Evolutionary conservation across 345 rosid species (phyloP), one percentile per base, ranked within the genome.

Genomic region (Abelmoschus esculentus): DNA sequence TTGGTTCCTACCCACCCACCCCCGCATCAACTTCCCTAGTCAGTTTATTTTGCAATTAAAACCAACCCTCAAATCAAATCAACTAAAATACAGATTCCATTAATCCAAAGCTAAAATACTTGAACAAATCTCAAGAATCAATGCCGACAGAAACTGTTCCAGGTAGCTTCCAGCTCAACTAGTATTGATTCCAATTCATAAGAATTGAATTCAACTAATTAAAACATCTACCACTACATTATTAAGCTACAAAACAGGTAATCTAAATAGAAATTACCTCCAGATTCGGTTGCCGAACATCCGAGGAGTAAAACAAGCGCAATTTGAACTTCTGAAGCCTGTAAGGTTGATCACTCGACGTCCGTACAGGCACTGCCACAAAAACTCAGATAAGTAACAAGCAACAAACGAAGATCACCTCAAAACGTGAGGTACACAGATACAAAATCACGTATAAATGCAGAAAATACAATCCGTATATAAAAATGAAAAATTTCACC

Each of bases 311-410:
- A 76, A 87, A 88, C 78, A 95, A 76, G 71, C 98, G 85, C 77
- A 95, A 71, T 74, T 83, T 95, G 81, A 95, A 95, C 85, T 85
- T 89, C 80, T 86, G 89, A 4, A 95, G 76, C 84, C 99, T 75
- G 80, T 92, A 95, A 3, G 97, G 97, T 73, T 90, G 99, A 81
- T 95, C 99, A 80, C 98, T 86, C 19, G 92, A 84, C 1, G 97
- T 92, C 80, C 99, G 82, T 66, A 95, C 98, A 19, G 99, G 99
- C 74, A 95, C 98, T 95, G 84, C 84, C 44, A 85, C 70, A 46
- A 9, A 5, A 47, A 66, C 40, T 65, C 67, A 22, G 7, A 65
- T 46, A 65, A 46, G 69, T 14, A 13, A 54, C 22, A 47, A 3
- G 55, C 55, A 50, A 50, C 55, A 50, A 50, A 50, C 7, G 8